These are phyloP conservation scores for Magnolia officinalis DNA, from an alignment of 164 flowering plant genomes.

Conservation along the genomic window DNA sequence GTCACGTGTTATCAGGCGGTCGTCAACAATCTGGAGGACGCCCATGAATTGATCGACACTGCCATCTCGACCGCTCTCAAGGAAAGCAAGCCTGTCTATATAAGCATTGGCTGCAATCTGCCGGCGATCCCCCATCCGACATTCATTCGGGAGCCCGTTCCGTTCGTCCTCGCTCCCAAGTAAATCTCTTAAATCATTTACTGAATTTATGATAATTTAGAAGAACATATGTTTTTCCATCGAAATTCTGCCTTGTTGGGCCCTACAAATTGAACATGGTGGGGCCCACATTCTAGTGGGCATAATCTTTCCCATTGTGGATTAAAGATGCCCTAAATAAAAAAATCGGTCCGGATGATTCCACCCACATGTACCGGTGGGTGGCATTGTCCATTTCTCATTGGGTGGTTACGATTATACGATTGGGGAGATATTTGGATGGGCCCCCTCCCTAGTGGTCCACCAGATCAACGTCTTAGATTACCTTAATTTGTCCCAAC, in stretches of 20 bases:
- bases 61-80: slow-evolving; percentile 76
- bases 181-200: slow-evolving; percentile 10
- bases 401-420: too few species aligned
- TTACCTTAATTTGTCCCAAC: too few species aligned
- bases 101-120: slow-evolving; percentile 76
- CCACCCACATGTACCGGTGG: too few species aligned
- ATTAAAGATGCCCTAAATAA: background rate
- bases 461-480: too few species aligned
- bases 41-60: slow-evolving; percentile 79
- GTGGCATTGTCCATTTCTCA: too few species aligned
- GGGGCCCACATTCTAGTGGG: background rate
- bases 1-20: slow-evolving; percentile 89
- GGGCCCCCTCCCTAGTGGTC: too few species aligned
- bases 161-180: slow-evolving; percentile 63
- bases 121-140: slow-evolving; percentile 77
- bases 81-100: slow-evolving; percentile 93
- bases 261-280: background rate
- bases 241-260: background rate
- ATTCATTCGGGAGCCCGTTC: slow-evolving; percentile 75
- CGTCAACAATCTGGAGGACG: slow-evolving; percentile 81
- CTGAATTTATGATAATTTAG: background rate
- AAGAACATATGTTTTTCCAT: background rate
- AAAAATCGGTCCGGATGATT: too few species aligned
- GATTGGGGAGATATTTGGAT: too few species aligned
- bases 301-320: background rate